Base-by-base conservation (phyloP, 1,284 basidiomycete species). In the Austroboletus rostrupii region DNA sequence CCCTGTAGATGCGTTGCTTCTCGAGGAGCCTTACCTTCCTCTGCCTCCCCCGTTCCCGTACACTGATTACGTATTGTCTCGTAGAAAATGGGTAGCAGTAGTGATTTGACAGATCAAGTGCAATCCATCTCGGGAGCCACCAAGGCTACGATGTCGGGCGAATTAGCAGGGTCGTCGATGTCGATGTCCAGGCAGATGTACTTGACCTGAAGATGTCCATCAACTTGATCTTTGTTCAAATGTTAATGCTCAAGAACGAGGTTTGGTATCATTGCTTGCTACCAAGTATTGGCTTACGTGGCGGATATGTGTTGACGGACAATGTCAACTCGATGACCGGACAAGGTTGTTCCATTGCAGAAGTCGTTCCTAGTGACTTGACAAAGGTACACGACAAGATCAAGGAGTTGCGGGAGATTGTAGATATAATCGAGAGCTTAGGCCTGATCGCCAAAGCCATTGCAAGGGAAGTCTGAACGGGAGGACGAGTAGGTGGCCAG, bases 141-240 rank as follows among this genome's bases (percentile, higher is more conserved):
- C 29, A 98, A 96, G 67, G 92, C 92, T 39, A 95, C 98, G 57
- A 95, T 96, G 1, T 78, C 87, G 54, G 97, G 97, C 48, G 92
- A 98, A 64, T 74, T 98, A 83, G 78, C 57, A 90, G 92, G 70
- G 86, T 87, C 39, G 92, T 98, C 69, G 87, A 92, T 56, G 94
- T 97, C 56, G 94, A 97, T 63, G 95, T 96, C 21, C 91, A 95
- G 67, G 95, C 95, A 53, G 96, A 98, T 74, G 97, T 98, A 79
- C 76, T 97, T 8, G 94, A 97, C 58, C 74, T 98, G 67, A 98
- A 91, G 74, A 78, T 83, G 69, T 92, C 89, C 0, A 91, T 95
- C 61, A 96, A 96, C 70, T 86, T 83, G 50, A 96, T 96, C 92
- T 92, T 95, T 56, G 80, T 78, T 19, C 88, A 92, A n/a, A n/a